Evolutionary conservation across 1,284 basidiomycete species (phyloP).

Genomic region (Vanrija pseudolonga): DNA sequence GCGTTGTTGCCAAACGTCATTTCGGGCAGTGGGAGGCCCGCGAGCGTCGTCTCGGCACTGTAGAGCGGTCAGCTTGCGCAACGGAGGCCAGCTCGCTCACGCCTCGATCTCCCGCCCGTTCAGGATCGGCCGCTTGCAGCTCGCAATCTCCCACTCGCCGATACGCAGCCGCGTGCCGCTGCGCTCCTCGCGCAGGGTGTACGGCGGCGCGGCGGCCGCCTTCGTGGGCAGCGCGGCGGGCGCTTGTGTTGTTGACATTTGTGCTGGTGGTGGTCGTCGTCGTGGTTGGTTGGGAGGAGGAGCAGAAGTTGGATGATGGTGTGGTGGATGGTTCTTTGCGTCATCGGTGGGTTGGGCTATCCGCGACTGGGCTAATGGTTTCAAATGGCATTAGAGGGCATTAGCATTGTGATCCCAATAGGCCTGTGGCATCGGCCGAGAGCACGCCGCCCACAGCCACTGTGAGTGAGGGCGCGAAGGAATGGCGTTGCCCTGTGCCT

Average conservation of each 20-base stretch:
- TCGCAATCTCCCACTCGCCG: slow-evolving; percentile 45
- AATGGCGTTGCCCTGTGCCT: too few relatives aligned
- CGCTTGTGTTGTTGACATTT: not conserved
- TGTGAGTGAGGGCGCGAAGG: too few relatives aligned
- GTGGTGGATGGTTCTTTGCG: too few relatives aligned
- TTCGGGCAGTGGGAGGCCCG: slow-evolving; percentile 77
- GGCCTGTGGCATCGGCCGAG: too few relatives aligned
- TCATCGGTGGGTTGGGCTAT: too few relatives aligned
- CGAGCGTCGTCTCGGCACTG: slow-evolving; percentile 68
- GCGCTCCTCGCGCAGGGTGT: slow-evolving; percentile 18
- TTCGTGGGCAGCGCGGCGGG: slow-evolving; percentile 3
- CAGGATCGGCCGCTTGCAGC: slow-evolving; percentile 50
- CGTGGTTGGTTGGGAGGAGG: too few relatives aligned
- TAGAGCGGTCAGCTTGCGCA: not conserved
- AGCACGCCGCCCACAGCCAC: too few relatives aligned
- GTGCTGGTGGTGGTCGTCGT: too few relatives aligned
- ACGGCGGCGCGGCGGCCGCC: slow-evolving; percentile 7
- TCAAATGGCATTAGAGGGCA: too few relatives aligned
- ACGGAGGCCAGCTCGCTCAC: slow-evolving; percentile 23
- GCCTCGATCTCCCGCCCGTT: slow-evolving; percentile 53
- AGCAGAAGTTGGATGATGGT: too few relatives aligned
- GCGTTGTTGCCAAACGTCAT: slow-evolving; percentile 93
- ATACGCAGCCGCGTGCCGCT: slow-evolving; percentile 38
- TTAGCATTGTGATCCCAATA: too few relatives aligned
- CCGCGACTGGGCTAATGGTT: too few relatives aligned